phyloP scores from a whole-genome alignment of 192 early-diverging fungal species.

The Tieghemiomyces parasiticus region DNA sequence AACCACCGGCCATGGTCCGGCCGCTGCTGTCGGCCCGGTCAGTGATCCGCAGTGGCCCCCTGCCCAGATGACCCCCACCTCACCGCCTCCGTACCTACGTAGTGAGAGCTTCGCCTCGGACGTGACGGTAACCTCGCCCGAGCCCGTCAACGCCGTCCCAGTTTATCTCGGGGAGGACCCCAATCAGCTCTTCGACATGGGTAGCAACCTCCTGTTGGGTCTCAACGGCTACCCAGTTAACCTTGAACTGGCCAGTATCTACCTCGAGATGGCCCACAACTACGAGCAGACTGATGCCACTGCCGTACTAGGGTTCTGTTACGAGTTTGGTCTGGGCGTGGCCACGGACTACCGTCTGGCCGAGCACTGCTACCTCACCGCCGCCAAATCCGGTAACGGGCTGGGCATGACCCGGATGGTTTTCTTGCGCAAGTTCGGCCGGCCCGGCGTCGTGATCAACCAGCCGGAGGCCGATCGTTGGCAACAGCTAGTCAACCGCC shows the following conservation, averaged over 20 bases:
- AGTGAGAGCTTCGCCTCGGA: no score
- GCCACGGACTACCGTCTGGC: slow-evolving; percentile 39
- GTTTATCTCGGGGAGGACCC: no score
- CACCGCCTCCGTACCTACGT: no score
- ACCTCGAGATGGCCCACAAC: slow-evolving; percentile 32
- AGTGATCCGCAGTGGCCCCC: no score
- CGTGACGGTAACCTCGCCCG: no score
- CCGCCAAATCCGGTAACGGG: slow-evolving; percentile 43
- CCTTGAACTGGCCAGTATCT: slow-evolving; percentile 30
- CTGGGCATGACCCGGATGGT: slow-evolving; percentile 53
- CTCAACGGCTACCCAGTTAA: slow-evolving; percentile 22
- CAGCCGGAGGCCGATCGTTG: slow-evolving; percentile 67
- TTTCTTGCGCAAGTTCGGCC: slow-evolving; percentile 66
- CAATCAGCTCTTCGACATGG: slow-evolving; percentile 16
- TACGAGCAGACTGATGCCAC: slow-evolving; percentile 29
- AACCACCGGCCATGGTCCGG: no score
- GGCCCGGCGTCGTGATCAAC: slow-evolving; percentile 61
- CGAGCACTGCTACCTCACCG: slow-evolving; percentile 47
- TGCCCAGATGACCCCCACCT: no score
- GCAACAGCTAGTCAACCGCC: slow-evolving; percentile 39
- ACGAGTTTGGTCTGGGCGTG: slow-evolving; percentile 72
- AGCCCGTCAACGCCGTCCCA: no score
- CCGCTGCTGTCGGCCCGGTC: no score
- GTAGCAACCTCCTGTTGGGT: slow-evolving; percentile 33
- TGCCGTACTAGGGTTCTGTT: slow-evolving; percentile 62